These are phyloP conservation scores for Sideroxylon spinosum DNA, from an alignment of 179 eudicot genomes.

Conservation along the genomic window DNA sequence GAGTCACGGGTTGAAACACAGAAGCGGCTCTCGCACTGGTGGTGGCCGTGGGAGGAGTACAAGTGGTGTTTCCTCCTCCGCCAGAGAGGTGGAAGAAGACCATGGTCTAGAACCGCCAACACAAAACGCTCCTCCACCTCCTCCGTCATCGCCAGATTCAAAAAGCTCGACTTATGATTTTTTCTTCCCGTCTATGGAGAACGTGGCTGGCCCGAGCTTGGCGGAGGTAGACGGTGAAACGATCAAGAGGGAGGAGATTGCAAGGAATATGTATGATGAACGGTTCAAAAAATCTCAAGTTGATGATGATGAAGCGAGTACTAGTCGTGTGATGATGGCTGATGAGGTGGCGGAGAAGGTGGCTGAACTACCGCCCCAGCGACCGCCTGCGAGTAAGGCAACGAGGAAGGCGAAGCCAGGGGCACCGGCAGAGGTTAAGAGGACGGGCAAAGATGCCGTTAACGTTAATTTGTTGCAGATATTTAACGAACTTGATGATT, in stretches of 20 bases:
- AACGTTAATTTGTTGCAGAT: conserved; percentile 43
- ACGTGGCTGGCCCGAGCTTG: conserved; percentile 41
- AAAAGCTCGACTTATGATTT: conserved; percentile 35
- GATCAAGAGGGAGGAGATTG: conserved; percentile 31
- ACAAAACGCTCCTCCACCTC: conserved; percentile 19
- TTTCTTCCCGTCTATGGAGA: conserved; percentile 37
- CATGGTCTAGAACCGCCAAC: conserved; percentile 19
- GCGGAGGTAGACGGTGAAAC: conserved; percentile 32
- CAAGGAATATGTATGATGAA: conserved; percentile 31
- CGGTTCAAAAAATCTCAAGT: conserved; percentile 22
- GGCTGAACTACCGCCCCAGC: conserved; percentile 33
- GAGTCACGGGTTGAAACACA: conserved; percentile 23
- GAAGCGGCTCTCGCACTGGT: conserved; percentile 13
- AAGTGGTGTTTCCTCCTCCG: conserved; percentile 4
- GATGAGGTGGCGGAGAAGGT: conserved; percentile 16
- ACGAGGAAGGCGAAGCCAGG: conserved; percentile 44
- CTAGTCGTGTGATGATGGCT: conserved; percentile 12
- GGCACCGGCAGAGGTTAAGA: conserved; percentile 25
- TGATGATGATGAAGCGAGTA: conserved; percentile 7
- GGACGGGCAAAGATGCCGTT: conserved; percentile 32
- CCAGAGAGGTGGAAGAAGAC: conserved; percentile 8
- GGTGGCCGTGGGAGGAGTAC: conserved; percentile 23
- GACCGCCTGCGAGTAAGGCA: conserved; percentile 17
- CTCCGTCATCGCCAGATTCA: conserved; percentile 25
- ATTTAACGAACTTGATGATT: conserved; percentile 64